Base-by-base conservation (phyloP, 1,139 yeast species). In the Kodamaea sp. region DNA sequence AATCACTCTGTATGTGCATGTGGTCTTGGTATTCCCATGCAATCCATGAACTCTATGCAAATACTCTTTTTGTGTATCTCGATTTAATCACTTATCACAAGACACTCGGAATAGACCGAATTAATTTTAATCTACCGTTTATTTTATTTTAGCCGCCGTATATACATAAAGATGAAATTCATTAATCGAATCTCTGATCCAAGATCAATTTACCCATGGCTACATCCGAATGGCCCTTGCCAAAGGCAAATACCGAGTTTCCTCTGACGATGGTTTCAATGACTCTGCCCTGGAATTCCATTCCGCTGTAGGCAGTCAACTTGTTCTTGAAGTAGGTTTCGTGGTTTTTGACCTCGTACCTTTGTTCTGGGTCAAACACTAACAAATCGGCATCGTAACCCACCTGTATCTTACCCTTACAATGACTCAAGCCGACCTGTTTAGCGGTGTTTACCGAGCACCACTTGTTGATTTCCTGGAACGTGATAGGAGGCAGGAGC, bases 371-470 rank as follows among this genome's bases (percentile, higher is more conserved):
- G 56, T 90, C 94, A 55, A 89, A 87, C 6, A 90, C 68, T 29
- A 84, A 79, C 46, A 90, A 77, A 59, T 90, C 97, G 0, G 96
- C 97, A 61, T 89, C 96, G 53, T 72, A 74, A 0, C 96, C 97
- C 15, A 71, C 70, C 23, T 67, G 72, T 33, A 90, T 70, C 34
- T 69, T 66, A 18, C 97, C 97, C 63, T 90, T 90, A 27, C 62
- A 57, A 51, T 85, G 80, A 8, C 73, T 63, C 32, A 90, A 64
- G 0, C 96, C 96, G 15, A 83, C 87, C 60, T 89, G 97, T 46
- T 74, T 72, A 4, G 97, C 90, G 1, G 97, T 88, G 53, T 86
- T 86, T 48, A 73, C 69, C 21, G 87, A 77, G 41, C 95, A 84
- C 95, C 96, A 86, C 46, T 67, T 67, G 29, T 78, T 78, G 38